Evolutionary conservation across 305 asterid species (phyloP).

Genomic region (Solanum hybrid): DNA sequence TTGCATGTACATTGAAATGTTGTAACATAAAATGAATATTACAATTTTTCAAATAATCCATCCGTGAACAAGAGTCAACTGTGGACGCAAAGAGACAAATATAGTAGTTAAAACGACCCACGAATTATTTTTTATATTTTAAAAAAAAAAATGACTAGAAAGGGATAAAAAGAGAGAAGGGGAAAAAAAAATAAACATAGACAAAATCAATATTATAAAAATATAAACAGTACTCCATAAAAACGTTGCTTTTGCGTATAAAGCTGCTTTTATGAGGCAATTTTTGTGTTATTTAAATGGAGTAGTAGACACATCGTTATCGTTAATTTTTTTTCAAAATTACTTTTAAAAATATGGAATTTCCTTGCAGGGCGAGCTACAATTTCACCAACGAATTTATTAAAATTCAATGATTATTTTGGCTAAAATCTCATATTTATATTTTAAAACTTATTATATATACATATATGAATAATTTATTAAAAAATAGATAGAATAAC

Average conservation of each 20-base stretch:
- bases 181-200: neutral
- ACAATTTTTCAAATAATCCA: neutral
- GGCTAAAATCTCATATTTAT: neutral
- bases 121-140: accelerated
- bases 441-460: neutral
- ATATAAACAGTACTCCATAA: neutral
- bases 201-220: neutral
- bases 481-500: neutral
- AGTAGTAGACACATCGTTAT: neutral
- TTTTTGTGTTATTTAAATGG: neutral
- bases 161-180: neutral
- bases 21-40: neutral
- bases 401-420: neutral
- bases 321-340: neutral
- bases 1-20: neutral
- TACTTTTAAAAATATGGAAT: too few species aligned
- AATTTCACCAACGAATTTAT: neutral
- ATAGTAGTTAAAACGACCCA: neutral
- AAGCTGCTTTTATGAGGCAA: neutral
- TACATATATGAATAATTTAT: neutral
- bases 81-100: neutral
- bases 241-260: neutral
- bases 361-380: neutral
- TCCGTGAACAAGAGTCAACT: neutral
- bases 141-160: neutral